Base-by-base conservation (phyloP, 257 asterid species). In the Ligustrum vulgare region DNA sequence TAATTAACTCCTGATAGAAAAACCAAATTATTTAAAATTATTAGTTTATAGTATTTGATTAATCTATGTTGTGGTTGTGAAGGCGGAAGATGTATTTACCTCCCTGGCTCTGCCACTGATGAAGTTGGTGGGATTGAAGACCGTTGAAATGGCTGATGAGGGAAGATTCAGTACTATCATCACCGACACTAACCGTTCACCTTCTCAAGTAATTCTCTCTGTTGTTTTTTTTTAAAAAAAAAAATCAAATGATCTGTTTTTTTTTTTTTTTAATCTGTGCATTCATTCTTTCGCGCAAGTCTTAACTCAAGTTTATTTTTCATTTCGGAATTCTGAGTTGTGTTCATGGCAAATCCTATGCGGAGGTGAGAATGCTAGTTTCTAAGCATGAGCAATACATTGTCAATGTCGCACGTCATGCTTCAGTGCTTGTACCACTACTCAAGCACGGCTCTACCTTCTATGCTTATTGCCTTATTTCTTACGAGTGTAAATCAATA, bases 11-110 rank as follows among this genome's bases (percentile, higher is more conserved):
- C 5, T 60, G 33, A 25, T 10, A 60, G 67, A 60, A 60, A n/a
- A 54, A n/a, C n/a, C 25, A 18, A 2, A 23, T 6, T 31, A 23
- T 32, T 51, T 39, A 23, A 47, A 16, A 13, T 34, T 16, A 23
- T 23, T 36, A 7, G 9, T 15, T 70, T 11, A 15, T 2, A 25
- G 8, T 28, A 8, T 22, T 12, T 25, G 15, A 9, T 8, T n/a
- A 23, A 43, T 65, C 67, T 23, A 49, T 47, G 28, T 51, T 43
- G 34, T 36, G n/a, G 56, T 70, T 54, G 18, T 47, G 41, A 67
- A 90, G 96, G 93, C 88, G n/a, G 92, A 89, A 75, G 95, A 90
- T 66, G 93, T 89, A 39, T 86, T 89, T 72, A 86, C 85, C 4
- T 85, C 93, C 23, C 81, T 92, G 75, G 89, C 93, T 56, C 41